These are phyloP conservation scores for Maudiozyma barnettii DNA, from an alignment of 805 yeast genomes.

Conservation along the genomic window DNA sequence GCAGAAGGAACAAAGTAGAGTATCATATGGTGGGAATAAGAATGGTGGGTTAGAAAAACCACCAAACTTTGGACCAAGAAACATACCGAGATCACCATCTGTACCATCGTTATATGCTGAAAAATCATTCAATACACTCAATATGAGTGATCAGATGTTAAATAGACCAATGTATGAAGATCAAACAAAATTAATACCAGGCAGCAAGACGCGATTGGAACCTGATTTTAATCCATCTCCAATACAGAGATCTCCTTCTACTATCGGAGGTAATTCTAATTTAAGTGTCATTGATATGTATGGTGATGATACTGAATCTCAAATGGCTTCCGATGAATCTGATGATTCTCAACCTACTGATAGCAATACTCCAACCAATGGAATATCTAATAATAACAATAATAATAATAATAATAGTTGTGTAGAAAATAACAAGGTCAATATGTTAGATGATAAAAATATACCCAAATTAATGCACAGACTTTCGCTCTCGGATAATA, in stretches of 20 bases:
- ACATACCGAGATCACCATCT: slow-evolving; percentile 14
- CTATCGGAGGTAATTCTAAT: slow-evolving; percentile 17
- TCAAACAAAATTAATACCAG: neutral
- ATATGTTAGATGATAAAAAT: neutral
- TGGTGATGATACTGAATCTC: slow-evolving; percentile 14
- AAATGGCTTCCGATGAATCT: neutral
- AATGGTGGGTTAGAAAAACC: neutral
- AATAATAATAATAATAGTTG: too few relatives aligned
- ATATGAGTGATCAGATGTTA: slow-evolving; percentile 8
- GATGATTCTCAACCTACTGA: neutral
- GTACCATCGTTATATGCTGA: slow-evolving; percentile 15
- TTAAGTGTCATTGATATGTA: slow-evolving; percentile 33
- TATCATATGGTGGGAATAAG: neutral
- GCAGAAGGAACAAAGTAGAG: neutral
- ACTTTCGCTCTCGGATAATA: neutral
- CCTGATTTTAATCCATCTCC: neutral
- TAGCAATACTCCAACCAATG: neutral
- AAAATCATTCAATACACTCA: slow-evolving; percentile 2
- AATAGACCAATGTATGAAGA: neutral
- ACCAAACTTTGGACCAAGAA: neutral
- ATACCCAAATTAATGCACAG: neutral
- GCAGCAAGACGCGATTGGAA: neutral
- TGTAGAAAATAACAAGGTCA: neutral
- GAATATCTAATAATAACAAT: too few relatives aligned
- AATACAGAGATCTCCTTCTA: neutral